A percentile compares a stretch with the other conserved stretches of the same genome.
phyloP scores from a whole-genome alignment of 441 rosid genomes.

The Heliophila coronopifolia region DNA sequence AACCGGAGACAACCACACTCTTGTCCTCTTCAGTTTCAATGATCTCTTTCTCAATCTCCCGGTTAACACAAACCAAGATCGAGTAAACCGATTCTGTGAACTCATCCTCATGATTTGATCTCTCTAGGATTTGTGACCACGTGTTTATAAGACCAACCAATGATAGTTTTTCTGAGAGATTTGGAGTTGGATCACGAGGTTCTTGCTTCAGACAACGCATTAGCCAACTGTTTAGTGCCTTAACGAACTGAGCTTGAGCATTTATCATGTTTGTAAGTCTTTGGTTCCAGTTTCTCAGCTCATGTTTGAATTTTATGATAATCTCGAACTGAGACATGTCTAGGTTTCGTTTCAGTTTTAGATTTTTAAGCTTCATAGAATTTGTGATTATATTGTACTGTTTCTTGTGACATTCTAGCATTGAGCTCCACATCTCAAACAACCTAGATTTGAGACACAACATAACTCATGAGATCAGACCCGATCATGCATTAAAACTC shows the following conservation, averaged over 20 bases:
- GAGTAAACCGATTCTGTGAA: conserved; percentile 31
- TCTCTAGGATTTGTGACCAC: conserved; percentile 39
- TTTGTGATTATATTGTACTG: conserved; percentile 32
- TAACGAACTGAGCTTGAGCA: conserved; percentile 38
- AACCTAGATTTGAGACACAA: conserved; percentile 29
- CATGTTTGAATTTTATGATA: conserved; percentile 35
- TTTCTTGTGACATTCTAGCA: conserved; percentile 44
- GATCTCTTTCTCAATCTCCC: conserved; percentile 24
- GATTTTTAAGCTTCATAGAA: conserved; percentile 33
- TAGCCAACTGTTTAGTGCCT: conserved; percentile 49
- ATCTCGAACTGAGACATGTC: conserved; percentile 36
- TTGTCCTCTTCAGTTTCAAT: conserved; percentile 31
- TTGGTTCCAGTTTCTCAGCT: conserved; percentile 41
- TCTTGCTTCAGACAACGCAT: conserved; percentile 34
- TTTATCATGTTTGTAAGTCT: conserved; percentile 36
- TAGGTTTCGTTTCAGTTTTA: conserved; percentile 25
- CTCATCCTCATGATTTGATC: conserved; percentile 24
- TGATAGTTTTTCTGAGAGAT: conserved; percentile 36
- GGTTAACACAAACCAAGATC: conserved; percentile 22
- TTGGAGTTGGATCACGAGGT: conserved; percentile 35
- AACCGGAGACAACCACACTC: conserved; percentile 18
- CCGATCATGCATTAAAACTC: too few species aligned
- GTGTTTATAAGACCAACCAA: conserved; percentile 28
- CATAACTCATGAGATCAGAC: background rate
- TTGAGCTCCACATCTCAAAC: conserved; percentile 46